Conservation (phyloP, 179 eudicot genomes). For the Monotropa hypopitys region DNA sequence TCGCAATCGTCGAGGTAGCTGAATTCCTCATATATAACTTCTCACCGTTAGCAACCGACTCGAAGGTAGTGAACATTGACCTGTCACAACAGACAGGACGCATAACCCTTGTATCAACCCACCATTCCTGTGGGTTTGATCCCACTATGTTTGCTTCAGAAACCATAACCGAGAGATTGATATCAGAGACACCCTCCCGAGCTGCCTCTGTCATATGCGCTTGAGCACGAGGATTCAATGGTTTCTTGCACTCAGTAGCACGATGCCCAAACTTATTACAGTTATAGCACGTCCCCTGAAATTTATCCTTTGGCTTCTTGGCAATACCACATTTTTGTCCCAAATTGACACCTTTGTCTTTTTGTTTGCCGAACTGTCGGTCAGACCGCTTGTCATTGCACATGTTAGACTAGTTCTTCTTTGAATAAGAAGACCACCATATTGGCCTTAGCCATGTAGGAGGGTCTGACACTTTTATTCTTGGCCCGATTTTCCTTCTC, state of each 20-base stretch:
- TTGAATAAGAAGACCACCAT: neutral
- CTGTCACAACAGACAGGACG: neutral
- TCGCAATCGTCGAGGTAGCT: neutral
- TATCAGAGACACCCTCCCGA: neutral
- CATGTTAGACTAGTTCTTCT: neutral
- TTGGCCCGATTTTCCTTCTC: neutral
- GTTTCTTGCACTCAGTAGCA: neutral
- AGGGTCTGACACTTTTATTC: neutral
- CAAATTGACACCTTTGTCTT: neutral
- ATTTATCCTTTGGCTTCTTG: neutral
- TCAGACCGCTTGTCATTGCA: too few relatives aligned
- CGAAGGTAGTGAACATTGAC: too few relatives aligned
- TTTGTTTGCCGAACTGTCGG: neutral
- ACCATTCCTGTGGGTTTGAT: neutral
- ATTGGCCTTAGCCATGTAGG: neutral
- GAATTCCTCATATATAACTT: neutral
- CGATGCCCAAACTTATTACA: neutral
- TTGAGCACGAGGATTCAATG: neutral
- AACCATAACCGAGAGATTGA: neutral
- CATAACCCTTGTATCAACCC: neutral
- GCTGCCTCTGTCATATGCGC: neutral
- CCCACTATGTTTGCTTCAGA: neutral
- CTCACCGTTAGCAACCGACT: too few relatives aligned
- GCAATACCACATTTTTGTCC: neutral
- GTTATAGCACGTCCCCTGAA: neutral